A percentile compares a stretch with the other conserved stretches of the same genome.
Conservation (phyloP, 2,329 filamentous ascomycete genomes). For the Penicillium sp. region DNA sequence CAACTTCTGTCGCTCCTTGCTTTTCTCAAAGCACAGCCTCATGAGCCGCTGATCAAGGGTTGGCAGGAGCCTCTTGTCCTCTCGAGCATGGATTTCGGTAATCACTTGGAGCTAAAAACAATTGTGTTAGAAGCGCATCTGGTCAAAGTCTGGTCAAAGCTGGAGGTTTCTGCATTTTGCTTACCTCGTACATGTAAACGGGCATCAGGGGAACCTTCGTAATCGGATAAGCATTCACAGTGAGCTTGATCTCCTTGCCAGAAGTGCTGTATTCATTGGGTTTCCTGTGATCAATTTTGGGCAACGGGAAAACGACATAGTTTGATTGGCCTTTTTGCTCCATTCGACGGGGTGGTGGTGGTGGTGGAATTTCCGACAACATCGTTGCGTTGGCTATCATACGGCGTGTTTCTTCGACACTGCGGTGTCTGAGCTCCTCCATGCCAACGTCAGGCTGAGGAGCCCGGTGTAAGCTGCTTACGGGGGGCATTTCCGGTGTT, state of each 20-base stretch:
- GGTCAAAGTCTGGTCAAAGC: neutral
- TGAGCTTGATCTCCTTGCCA: constrained; percentile 57
- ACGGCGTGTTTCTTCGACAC: neutral
- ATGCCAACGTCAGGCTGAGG: neutral
- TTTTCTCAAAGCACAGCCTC: neutral
- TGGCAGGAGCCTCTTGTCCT: constrained; percentile 1
- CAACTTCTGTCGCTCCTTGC: constrained; percentile 37
- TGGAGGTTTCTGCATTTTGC: constrained; percentile 35
- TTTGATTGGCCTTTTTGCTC: neutral
- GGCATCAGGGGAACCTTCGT: constrained; percentile 58
- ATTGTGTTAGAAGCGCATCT: neutral
- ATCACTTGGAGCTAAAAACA: neutral
- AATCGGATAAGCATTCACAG: constrained; percentile 77
- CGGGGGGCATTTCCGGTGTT: neutral
- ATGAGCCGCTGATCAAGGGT: neutral
- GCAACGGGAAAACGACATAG: neutral
- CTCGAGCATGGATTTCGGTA: neutral
- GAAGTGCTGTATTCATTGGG: constrained; percentile 53
- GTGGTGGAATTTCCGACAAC: neutral
- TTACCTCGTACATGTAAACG: constrained; percentile 84
- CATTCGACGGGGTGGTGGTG: neutral
- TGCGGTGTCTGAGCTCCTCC: neutral
- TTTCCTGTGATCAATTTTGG: neutral
- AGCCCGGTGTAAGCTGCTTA: neutral
- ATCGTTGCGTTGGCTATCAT: neutral